Base-by-base conservation (phyloP, 2,329 filamentous ascomycete species). In the Claviceps digitariae region DNA sequence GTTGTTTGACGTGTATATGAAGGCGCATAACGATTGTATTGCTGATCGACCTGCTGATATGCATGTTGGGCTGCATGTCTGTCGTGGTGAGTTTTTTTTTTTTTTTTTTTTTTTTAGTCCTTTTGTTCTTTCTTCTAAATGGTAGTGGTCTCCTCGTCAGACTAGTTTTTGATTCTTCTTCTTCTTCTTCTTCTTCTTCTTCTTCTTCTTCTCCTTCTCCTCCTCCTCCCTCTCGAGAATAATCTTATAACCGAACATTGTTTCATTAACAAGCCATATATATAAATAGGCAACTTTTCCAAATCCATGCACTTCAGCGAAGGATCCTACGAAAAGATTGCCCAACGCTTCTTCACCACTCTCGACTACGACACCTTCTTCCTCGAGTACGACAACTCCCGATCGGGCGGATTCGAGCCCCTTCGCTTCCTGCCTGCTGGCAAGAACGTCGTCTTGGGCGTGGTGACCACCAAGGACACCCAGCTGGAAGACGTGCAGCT, bases 11-110 rank as follows among this genome's bases (percentile, higher is more conserved):
- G 74, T 78, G 34, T 89, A 89, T 64, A 78, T 89, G 66, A 77
- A 79, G 64, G 78, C 85, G 60, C 87, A 88, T 73, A 88, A 88
- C 63, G 81, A 84, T 64, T 83, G 79, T 64, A 75, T 87, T 60
- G 69, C 72, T 29, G 72, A 74, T 57, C 74, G 81, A 0, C 83
- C 84, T 0, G 67, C 71, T 6, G 84, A 85, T 58, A 76, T 88
- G 67, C 83, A 87, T 60, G 71, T 87, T 2, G 85, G 85, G 17
- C 77, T 89, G 12, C 86, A 89, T 65, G 71, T 88, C 55, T 71
- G 69, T 63, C 60, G 69, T 61, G 67, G 63, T 67, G 34, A 52
- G 60, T 53, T 15, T 8, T 41, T n/a, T 29, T n/a, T n/a, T 27
- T 40, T n/a, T 27, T 45, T 34, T 5, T 51, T 40, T 83, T 7